Percentiles rank a stretch among this genome's conserved stretches.
phyloP scores from a whole-genome alignment of 768 basidiomycete genomes.

The Daedalea quercina region DNA sequence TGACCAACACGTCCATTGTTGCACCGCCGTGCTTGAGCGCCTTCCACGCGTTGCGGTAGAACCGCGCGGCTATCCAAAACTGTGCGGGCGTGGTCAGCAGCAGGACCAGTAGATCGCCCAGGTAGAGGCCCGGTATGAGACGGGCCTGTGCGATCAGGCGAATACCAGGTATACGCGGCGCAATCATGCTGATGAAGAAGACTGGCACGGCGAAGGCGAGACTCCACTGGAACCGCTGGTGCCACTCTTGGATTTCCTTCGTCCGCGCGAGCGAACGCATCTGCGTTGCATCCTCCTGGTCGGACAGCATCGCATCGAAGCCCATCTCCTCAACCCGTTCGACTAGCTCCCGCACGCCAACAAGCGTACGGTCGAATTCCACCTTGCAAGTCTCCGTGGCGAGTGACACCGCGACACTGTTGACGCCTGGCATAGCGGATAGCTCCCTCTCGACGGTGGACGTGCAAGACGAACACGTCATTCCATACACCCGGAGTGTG shows the following conservation, averaged over 20 bases:
- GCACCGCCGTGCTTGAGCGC: conserved; percentile 82
- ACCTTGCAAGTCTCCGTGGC: conserved; percentile 71
- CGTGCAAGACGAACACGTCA: conserved; percentile 85
- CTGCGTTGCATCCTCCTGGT: conserved; percentile 78
- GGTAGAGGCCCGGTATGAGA: conserved; percentile 62
- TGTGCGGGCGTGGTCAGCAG: conserved; percentile 86
- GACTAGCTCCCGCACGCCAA: conserved; percentile 84
- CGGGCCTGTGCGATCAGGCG: conserved; percentile 41
- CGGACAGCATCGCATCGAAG: conserved; percentile 82
- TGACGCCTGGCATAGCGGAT: conserved; percentile 64
- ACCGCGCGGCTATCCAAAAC: conserved; percentile 83
- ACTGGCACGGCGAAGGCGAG: conserved; percentile 84
- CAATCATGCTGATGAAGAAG: conserved; percentile 87
- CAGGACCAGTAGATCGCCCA: conserved; percentile 75
- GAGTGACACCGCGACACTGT: conserved; percentile 63
- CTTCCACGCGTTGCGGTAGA: conserved; percentile 88
- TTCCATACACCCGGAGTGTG: conserved; percentile 79
- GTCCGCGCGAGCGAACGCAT: conserved; percentile 78
- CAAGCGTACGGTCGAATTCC: conserved; percentile 63
- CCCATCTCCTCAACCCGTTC: conserved; percentile 84
- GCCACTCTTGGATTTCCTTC: conserved; percentile 92
- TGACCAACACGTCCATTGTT: conserved; percentile 98
- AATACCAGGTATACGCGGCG: conserved; percentile 58
- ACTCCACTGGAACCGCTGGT: conserved; percentile 66
- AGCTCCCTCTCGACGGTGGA: conserved; percentile 71